A percentile compares a stretch with the other conserved stretches of the same genome.
Conservation (phyloP, 768 basidiomycete species). For the Pilatotrama ljubarskyi region DNA sequence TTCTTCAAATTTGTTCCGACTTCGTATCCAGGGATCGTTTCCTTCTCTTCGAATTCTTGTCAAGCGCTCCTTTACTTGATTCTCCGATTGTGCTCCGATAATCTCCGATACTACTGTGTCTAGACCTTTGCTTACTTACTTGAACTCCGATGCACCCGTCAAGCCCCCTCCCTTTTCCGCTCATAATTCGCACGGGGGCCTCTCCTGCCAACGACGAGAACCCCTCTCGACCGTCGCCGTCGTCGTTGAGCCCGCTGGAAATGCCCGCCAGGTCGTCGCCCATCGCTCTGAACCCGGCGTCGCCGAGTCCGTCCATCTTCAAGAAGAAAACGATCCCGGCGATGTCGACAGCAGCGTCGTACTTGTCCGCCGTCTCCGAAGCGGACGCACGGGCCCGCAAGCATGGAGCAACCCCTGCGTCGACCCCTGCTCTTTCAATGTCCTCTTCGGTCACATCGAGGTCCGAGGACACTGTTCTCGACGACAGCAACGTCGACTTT, state of each 20-base stretch:
- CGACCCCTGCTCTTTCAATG: conserved; percentile 72
- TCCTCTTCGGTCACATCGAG: conserved; percentile 71
- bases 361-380: conserved; percentile 59
- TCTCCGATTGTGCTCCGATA: too few relatives aligned
- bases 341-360: conserved; percentile 55
- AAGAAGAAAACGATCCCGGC: conserved; percentile 46
- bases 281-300: conserved; percentile 58
- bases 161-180: background rate
- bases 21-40: too few relatives aligned
- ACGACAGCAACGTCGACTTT: conserved; percentile 48
- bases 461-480: conserved; percentile 65
- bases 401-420: conserved; percentile 47
- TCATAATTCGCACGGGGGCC: background rate
- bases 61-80: too few relatives aligned
- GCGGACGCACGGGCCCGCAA: conserved; percentile 69
- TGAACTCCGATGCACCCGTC: background rate
- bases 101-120: too few relatives aligned
- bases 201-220: background rate
- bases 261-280: conserved; percentile 51
- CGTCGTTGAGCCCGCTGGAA: conserved; percentile 6
- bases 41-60: too few relatives aligned
- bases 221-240: conserved; percentile 7
- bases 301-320: conserved; percentile 58
- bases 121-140: background rate
- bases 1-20: too few relatives aligned